These are phyloP conservation scores for Pythium utonaiense DNA, from an alignment of 352 stramenopile genomes.

Conservation along the genomic window DNA sequence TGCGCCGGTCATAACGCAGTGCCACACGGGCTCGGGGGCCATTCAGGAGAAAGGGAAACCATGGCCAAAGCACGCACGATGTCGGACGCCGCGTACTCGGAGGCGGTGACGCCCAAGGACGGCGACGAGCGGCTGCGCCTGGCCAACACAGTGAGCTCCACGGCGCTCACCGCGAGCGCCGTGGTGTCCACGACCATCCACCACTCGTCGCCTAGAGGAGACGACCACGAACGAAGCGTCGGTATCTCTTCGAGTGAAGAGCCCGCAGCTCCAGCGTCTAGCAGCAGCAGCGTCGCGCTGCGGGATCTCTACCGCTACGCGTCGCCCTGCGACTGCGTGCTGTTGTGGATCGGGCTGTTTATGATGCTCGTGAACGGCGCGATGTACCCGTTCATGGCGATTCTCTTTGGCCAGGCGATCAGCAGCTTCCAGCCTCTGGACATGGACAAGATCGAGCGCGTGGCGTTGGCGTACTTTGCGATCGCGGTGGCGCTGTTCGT, in stretches of 20 bases:
- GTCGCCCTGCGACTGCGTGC: constrained; percentile 10
- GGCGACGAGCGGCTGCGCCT: not conserved
- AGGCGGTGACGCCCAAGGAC: constrained; percentile 22
- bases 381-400: constrained; percentile 30
- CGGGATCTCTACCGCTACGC: constrained; percentile 27
- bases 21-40: not conserved
- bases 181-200: constrained; percentile 4
- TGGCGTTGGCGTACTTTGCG: constrained; percentile 12
- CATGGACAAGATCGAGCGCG: constrained; percentile 11
- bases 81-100: constrained; percentile 3
- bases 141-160: constrained; percentile 6
- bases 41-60: not conserved
- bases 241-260: not conserved
- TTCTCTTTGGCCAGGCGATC: constrained; percentile 30
- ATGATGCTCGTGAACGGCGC: constrained; percentile 26
- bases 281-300: constrained; percentile 4
- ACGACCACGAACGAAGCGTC: not conserved
- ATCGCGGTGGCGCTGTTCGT: constrained; percentile 25
- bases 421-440: constrained; percentile 23
- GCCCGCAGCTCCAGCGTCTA: too few species aligned
- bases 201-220: not conserved
- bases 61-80: not conserved
- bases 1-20: not conserved
- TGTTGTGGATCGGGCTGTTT: constrained; percentile 19
- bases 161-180: constrained; percentile 7